These are phyloP conservation scores for Pyrenophora graminea DNA, from an alignment of 2,329 filamentous ascomycete genomes.

Conservation along the genomic window DNA sequence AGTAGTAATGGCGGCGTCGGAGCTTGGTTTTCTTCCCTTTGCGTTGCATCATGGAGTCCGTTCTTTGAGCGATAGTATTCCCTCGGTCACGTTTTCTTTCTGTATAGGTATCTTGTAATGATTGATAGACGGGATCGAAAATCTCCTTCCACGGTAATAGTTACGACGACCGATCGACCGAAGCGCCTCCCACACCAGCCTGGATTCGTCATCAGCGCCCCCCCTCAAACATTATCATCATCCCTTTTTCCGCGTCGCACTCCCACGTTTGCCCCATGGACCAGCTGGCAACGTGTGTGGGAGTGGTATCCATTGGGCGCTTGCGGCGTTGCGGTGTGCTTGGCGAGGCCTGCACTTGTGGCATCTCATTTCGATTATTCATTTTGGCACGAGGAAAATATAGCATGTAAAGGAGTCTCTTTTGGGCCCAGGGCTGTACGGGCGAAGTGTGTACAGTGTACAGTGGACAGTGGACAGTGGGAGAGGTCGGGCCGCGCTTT, in stretches of 20 bases:
- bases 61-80: conserved; percentile 39
- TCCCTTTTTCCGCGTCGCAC: conserved; percentile 29
- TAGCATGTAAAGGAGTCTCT: conserved; percentile 36
- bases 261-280: conserved; percentile 25
- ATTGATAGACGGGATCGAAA: conserved; percentile 47
- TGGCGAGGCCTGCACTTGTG: conserved; percentile 25
- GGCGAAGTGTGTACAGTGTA: conserved; percentile 16
- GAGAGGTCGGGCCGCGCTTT: conserved; percentile 13
- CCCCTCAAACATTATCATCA: conserved; percentile 16
- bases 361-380: conserved; percentile 32
- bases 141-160: conserved; percentile 42
- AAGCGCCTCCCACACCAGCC: conserved; percentile 29
- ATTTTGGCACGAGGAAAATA: conserved; percentile 35
- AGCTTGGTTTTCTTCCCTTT: conserved; percentile 27
- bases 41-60: conserved; percentile 43
- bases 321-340: conserved; percentile 31
- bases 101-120: conserved; percentile 50
- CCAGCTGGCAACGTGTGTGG: conserved; percentile 25
- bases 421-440: conserved; percentile 15
- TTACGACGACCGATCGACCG: conserved; percentile 35
- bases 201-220: conserved; percentile 31
- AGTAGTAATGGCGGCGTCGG: conserved; percentile 27
- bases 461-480: conserved; percentile 15
- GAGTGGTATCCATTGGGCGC: conserved; percentile 32
- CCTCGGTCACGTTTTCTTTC: conserved; percentile 38